phyloP scores from a whole-genome alignment of 164 flowering plant species.

The Liriodendron chinense region DNA sequence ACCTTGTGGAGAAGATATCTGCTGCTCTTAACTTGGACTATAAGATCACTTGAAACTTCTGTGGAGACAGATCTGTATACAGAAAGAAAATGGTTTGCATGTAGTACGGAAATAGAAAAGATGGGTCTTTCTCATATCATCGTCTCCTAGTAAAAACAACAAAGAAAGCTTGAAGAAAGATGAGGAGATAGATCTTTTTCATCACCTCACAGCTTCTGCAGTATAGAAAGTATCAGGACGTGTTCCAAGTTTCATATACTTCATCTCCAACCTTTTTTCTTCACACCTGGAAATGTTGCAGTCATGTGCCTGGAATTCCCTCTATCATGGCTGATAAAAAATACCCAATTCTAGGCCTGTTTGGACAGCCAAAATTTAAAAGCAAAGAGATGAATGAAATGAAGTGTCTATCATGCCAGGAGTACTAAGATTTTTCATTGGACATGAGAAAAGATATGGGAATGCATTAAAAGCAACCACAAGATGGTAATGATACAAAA shows the following conservation, averaged over 20 bases:
- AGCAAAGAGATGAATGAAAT: background rate
- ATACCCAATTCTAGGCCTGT: too few species aligned
- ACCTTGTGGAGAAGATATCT: conserved; percentile 97
- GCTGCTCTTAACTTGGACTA: conserved; percentile 69
- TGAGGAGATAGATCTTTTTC: background rate
- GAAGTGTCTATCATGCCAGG: background rate
- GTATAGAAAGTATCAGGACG: conserved; percentile 92
- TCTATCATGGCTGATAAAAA: background rate
- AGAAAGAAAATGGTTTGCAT: background rate
- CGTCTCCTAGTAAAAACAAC: background rate
- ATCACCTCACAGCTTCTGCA: conserved; percentile 77
- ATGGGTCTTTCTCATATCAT: background rate
- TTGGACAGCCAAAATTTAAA: conserved; percentile 2
- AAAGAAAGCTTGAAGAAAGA: background rate
- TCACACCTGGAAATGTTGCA: background rate
- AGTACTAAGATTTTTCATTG: background rate
- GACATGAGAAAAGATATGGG: background rate
- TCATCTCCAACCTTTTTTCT: conserved; percentile 47
- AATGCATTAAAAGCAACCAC: background rate
- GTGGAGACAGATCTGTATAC: conserved; percentile 70
- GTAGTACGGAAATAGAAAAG: background rate
- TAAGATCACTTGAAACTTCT: conserved; percentile 89
- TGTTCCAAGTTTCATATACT: conserved; percentile 98
- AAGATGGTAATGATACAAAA: background rate
- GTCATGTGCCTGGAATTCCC: conserved; percentile 3